These are phyloP conservation scores for Salix udensis DNA, from an alignment of 345 rosid genomes.

Conservation along the genomic window DNA sequence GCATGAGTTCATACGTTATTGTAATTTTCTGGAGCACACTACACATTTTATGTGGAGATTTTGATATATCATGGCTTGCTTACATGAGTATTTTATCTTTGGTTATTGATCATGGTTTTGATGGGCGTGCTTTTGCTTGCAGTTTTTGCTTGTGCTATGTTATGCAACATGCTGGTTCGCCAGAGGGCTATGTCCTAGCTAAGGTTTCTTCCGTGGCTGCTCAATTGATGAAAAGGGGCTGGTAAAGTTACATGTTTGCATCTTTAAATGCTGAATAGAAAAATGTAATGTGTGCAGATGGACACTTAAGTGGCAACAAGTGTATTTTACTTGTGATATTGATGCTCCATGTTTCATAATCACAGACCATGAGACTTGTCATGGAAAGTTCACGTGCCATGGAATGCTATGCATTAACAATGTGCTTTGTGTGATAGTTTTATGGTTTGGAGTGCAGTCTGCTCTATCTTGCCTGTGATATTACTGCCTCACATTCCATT, in stretches of 20 bases:
- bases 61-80: no score
- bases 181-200: conserved; percentile 80
- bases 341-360: conserved; percentile 6
- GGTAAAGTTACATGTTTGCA: conserved; percentile 44
- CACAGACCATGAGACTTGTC: background rate
- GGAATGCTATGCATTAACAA: background rate
- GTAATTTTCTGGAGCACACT: no score
- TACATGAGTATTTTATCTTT: background rate
- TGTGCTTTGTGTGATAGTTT: no score
- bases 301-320: no score
- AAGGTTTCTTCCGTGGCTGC: conserved; percentile 96
- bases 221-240: conserved; percentile 95
- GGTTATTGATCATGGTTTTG: background rate
- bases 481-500: background rate
- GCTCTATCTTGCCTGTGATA: conserved; percentile 3
- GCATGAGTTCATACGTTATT: no score
- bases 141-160: conserved; percentile 84
- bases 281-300: background rate
- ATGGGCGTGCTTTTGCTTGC: conserved; percentile 22
- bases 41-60: no score
- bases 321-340: background rate
- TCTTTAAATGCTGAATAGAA: background rate
- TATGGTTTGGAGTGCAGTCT: background rate
- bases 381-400: background rate
- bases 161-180: conserved; percentile 73